Base-by-base conservation (phyloP, 1,139 yeast genomes). In the Candida dubliniensis region DNA sequence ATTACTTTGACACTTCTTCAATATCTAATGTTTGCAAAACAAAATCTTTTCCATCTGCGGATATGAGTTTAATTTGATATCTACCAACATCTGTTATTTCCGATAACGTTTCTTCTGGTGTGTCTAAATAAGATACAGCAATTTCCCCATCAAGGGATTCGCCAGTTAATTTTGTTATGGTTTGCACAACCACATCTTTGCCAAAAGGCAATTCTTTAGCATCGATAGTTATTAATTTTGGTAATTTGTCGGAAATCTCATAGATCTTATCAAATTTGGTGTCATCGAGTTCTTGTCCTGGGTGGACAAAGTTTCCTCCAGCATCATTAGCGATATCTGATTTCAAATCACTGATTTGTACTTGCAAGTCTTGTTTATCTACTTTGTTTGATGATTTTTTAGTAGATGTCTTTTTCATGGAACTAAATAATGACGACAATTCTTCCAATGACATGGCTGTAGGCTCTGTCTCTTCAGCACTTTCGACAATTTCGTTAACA, bases 381-480 rank as follows among this genome's bases (percentile, higher is more conserved):
- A 33, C 18, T 13, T 24, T 31, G 23, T 18, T 31, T 8, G 34
- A n/a, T 11, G 24, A 11, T 13, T 36, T 35, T 27, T 34, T 39
- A 31, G 31, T 30, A 26, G 46, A 37, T 34, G 60, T 54, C 10
- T 12, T 11, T 31, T 38, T 38, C 66, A 67, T 63, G 41, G 56
- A 53, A 37, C 59, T 59, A 51, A 74, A 71, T 48, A 74, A 63
- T 41, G 47, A 54, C 6, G 74, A 63, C 51, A 74, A 69, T 48
- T 72, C 76, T 39, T 66, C 66, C 45, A 69, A 58, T 1, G 77
- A 67, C 61, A 71, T 57, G n/a, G 74, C 66, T 30, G 44, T 48
- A 8, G 37, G 39, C 11, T 44, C 44, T 5, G 48, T 40, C 30
- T 38, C 47, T 26, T 40, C 29, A 29, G 43, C 47, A 30, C 43